Evolutionary conservation across 805 yeast species (phyloP), one percentile per base, ranked within the genome.

Genomic region (Yarrowia alimentaria): DNA sequence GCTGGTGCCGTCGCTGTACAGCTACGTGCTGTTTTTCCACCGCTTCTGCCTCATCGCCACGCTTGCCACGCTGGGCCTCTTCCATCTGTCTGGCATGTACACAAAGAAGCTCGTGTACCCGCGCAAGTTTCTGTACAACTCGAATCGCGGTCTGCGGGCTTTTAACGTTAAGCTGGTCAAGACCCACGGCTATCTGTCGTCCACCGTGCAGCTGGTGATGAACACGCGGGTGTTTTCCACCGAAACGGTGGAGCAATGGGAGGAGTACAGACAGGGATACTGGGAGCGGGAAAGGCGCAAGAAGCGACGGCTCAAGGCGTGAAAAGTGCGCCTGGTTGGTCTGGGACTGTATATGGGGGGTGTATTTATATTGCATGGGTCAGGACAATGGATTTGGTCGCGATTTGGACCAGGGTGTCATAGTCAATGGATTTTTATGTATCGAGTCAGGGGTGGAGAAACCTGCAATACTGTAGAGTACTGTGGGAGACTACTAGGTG

Each of bases 221-320:
- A 83, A 83, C 53, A 85, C 97, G 3, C 71, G 96, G 45, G 81
- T 82, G 1, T 93, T 91, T 66, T 79, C 79, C 54, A 80, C 93
- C 0, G 90, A 85, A 42, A 78, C 85, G 6, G 75, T 96, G 56
- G 96, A 90, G 64, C 90, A 88, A 8, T 91, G 99, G 98, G 99
- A 91, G 61, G 66, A 88, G 31, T 91, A 90, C 61, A 69, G 99
- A 54, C 86, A 85, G 58, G 97, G 90, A 64, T 93, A 89, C 63
- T 93, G 98, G 97, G 79, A 81, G 17, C 75, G 83, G 58, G 96
- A 89, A 63, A 85, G 87, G 26, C 51, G n/a, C 17, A 43, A 43
- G 50, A 19, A 28, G 25, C 3, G n/a, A 9, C 24, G 24, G n/a
- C n/a, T n/a, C n/a, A n/a, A n/a, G n/a, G n/a, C n/a, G n/a, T n/a